phyloP scores from a whole-genome alignment of 768 basidiomycete genomes.

The Hygrocybe coccinea region DNA sequence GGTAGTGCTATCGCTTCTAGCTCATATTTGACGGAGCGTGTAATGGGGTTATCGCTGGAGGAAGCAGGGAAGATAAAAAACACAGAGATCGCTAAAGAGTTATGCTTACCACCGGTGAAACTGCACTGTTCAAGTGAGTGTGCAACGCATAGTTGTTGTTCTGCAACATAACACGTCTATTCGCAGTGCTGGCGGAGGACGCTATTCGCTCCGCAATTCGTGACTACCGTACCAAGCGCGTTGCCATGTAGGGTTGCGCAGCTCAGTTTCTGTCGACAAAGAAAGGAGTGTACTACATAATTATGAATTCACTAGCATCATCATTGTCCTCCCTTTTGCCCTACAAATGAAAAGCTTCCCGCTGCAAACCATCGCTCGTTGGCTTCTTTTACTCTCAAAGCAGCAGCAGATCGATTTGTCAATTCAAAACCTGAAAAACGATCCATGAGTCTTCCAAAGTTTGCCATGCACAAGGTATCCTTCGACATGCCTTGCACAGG shows the following conservation, averaged over 20 bases:
- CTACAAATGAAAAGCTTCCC: slow-evolving; percentile 77
- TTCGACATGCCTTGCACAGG: slow-evolving; percentile 77
- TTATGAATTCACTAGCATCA: no score
- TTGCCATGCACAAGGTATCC: slow-evolving; percentile 12
- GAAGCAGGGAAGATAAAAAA: slow-evolving; percentile 97
- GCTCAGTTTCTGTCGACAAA: no score
- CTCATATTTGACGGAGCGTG: slow-evolving; percentile 98
- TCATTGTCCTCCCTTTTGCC: slow-evolving; percentile 41
- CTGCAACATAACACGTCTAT: slow-evolving; percentile 12
- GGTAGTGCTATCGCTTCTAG: slow-evolving; percentile 97
- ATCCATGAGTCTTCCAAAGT: background rate
- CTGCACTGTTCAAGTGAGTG: slow-evolving; percentile 86
- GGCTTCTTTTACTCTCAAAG: slow-evolving; percentile 88
- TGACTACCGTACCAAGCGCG: slow-evolving; percentile 86
- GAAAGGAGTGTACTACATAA: no score
- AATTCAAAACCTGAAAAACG: slow-evolving; percentile 76
- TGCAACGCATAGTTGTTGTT: slow-evolving; percentile 5
- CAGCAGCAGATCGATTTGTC: slow-evolving; percentile 82
- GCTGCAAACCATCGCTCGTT: slow-evolving; percentile 96
- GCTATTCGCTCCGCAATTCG: slow-evolving; percentile 98
- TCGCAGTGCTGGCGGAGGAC: slow-evolving; percentile 89
- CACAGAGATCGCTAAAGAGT: slow-evolving; percentile 97
- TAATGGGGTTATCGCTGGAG: slow-evolving; percentile 89
- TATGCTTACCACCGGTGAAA: slow-evolving; percentile 93
- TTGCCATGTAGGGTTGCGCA: no score